Percentiles rank a stretch among this genome's conserved stretches.
Evolutionary conservation across 257 asterid genomes (phyloP).

Genomic region (Dorcoceras hygrometricum): DNA sequence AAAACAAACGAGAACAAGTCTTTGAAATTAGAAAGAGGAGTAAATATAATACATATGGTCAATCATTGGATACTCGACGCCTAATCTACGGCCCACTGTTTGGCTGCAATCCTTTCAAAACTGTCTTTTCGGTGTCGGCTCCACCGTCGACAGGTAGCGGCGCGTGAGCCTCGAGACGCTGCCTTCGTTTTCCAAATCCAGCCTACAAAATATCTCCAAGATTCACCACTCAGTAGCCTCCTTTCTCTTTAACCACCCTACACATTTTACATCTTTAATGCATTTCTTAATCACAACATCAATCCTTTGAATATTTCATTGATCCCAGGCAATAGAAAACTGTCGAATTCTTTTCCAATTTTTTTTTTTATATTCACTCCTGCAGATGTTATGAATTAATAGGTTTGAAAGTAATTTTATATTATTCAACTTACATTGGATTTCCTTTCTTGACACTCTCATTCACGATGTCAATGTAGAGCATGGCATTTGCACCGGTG

Average conservation of each 20-base stretch:
- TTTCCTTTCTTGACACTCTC: not conserved
- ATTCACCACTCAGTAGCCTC: not conserved
- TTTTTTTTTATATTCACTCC: too few relatives aligned
- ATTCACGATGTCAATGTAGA: constrained; percentile 43
- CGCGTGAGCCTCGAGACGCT: constrained; percentile 51
- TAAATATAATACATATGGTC: too few relatives aligned
- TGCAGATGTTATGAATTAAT: too few relatives aligned
- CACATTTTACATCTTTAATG: not conserved
- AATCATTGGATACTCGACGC: constrained; percentile 31
- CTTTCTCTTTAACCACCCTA: not conserved
- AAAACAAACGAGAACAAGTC: too few relatives aligned
- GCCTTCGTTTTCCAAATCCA: constrained; percentile 27
- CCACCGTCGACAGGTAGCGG: constrained; percentile 36
- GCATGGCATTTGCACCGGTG: constrained; percentile 86
- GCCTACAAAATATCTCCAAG: not conserved
- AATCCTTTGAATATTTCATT: not conserved
- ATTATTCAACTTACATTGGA: too few relatives aligned
- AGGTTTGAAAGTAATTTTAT: too few relatives aligned
- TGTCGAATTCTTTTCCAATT: too few relatives aligned
- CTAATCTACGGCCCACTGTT: constrained; percentile 5
- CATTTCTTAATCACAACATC: not conserved
- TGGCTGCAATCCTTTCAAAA: not conserved
- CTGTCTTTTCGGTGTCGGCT: constrained; percentile 40
- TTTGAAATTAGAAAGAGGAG: too few relatives aligned
- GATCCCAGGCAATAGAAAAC: not conserved